Base-by-base conservation (phyloP, 805 yeast species). In the Jamesozyma jinghongensis region DNA sequence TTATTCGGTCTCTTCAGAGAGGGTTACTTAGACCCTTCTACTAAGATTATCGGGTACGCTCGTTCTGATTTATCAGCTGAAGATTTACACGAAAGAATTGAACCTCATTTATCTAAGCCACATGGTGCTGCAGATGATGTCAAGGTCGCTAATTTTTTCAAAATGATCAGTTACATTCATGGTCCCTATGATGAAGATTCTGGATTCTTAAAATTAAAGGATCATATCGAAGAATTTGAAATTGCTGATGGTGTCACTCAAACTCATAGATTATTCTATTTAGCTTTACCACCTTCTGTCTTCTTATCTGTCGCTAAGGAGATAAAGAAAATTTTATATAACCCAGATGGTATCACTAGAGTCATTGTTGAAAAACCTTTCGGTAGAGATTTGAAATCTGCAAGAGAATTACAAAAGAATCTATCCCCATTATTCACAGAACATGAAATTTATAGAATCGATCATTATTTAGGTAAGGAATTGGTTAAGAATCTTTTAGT, bases 381-480 rank as follows among this genome's bases (percentile, higher is more conserved):
- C 59, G 98, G 98, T 47, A 92, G 78, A 62, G 97, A 92, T 62
- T 74, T 92, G 54, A 74, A 72, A 45, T 71, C 86, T 40, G 78
- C 94, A 3, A 75, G 85, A 54, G 80, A 77, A 53, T 70, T 92
- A 59, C 96, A 87, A 68, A 56, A 67, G 42, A 73, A 75, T 46
- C 72, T 92, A 54, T 77, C 88, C 14, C 97, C 97, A 16, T 66
- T 88, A 37, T 90, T 88, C 77, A 65, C 75, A 19, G 98, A 92
- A 66, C 88, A 82, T 3, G 97, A 92, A 69, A 70, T 90, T 37
- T 92, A 75, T 71, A 81, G 98, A 70, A 92, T 92, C 54, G 98
- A 92, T 67, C 98, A 92, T 67, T 92, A 92, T 62, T 72, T 92
- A 54, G 98, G 98, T 51, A 92, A 92, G 69, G 98, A 92, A 69